Conservation (phyloP, 208 protist genomes). For the Trypanosoma cruzi region DNA sequence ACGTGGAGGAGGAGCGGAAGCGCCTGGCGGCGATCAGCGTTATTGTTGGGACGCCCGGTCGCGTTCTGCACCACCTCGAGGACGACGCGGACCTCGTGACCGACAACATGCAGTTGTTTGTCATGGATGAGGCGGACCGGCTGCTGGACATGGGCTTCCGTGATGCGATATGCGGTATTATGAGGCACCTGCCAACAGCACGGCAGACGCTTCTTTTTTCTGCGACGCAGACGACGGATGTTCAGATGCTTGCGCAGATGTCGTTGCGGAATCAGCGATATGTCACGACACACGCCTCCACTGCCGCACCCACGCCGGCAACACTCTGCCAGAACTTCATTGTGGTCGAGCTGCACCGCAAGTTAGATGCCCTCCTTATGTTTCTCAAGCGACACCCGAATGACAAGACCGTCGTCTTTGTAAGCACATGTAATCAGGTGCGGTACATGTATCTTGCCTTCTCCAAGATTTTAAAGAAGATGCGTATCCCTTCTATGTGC, state of each 20-base stretch:
- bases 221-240: conserved; percentile 98
- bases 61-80: conserved; percentile 99
- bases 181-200: conserved; percentile 85
- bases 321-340: conserved; percentile 96
- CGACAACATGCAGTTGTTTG: conserved; percentile 96
- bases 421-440: conserved; percentile 98
- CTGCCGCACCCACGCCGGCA: conserved; percentile 79
- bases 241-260: conserved; percentile 94
- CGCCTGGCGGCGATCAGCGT: conserved; percentile 96
- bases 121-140: conserved; percentile 99
- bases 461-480: conserved; percentile 91
- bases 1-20: conserved; percentile 94
- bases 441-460: conserved; percentile 94
- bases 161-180: conserved; percentile 93
- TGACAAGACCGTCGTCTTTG: conserved; percentile 98
- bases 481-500: conserved; percentile 91
- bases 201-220: conserved; percentile 99
- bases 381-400: conserved; percentile 97
- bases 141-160: conserved; percentile 98
- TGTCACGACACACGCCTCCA: conserved; percentile 93
- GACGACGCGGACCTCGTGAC: conserved; percentile 92
- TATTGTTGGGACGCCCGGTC: conserved; percentile 98
- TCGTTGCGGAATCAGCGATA: conserved; percentile 95
- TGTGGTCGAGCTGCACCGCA: conserved; percentile 90
- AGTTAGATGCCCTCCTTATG: conserved; percentile 97